A percentile compares a stretch with the other conserved stretches of the same genome.
phyloP scores from a whole-genome alignment of 179 eudicot genomes.

The Gypsophila paniculata region DNA sequence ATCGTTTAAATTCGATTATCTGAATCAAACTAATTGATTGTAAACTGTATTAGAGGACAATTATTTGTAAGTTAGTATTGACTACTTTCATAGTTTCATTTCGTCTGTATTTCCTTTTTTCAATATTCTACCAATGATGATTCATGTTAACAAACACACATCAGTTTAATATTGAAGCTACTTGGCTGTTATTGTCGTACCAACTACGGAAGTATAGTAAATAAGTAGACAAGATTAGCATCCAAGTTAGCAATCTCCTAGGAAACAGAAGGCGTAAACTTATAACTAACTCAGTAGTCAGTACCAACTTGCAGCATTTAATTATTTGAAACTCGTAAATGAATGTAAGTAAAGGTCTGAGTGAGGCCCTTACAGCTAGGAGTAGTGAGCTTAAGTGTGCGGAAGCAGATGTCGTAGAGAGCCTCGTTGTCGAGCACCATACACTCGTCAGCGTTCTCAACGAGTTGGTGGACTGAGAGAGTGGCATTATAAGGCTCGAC shows the following conservation, averaged over 20 bases:
- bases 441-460: slow-evolving; percentile 54
- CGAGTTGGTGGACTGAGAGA: slow-evolving; percentile 47
- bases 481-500: slow-evolving; percentile 53
- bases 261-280: not conserved
- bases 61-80: too few relatives aligned
- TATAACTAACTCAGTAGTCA: slow-evolving; percentile 6
- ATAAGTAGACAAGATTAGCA: not conserved
- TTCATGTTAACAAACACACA: too few relatives aligned
- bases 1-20: too few relatives aligned
- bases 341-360: not conserved
- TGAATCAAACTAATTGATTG: too few relatives aligned
- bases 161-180: too few relatives aligned
- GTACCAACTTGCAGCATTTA: not conserved
- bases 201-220: not conserved
- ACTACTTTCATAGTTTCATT: too few relatives aligned
- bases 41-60: too few relatives aligned
- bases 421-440: slow-evolving; percentile 53
- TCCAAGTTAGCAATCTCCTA: slow-evolving; percentile 3
- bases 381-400: slow-evolving; percentile 45
- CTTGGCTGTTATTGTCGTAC: too few relatives aligned
- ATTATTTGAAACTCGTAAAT: not conserved
- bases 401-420: slow-evolving; percentile 47
- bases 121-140: too few relatives aligned
- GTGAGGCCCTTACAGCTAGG: slow-evolving; percentile 44
- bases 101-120: too few relatives aligned